These are phyloP conservation scores for Psilocybe subaeruginosa DNA, from an alignment of 768 basidiomycete species.

Conservation along the genomic window DNA sequence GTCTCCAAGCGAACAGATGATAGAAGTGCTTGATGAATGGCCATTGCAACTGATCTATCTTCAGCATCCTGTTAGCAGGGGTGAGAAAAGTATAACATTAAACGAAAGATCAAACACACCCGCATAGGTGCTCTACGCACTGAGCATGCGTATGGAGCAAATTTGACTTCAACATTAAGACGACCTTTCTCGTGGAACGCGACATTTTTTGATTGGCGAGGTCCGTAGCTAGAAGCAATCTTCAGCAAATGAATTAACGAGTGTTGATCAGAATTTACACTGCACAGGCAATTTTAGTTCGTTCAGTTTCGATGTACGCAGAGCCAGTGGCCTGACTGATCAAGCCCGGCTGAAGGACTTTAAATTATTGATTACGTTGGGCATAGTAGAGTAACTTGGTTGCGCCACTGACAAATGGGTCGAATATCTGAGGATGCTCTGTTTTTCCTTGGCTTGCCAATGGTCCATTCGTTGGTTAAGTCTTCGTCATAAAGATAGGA, in stretches of 20 bases:
- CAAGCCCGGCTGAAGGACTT: conserved; percentile 88
- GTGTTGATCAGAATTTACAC: conserved; percentile 56
- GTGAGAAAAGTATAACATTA: conserved; percentile 21
- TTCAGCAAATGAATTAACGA: conserved; percentile 7
- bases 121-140: conserved; percentile 82
- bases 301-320: conserved; percentile 92
- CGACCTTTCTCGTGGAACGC: conserved; percentile 87
- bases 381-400: conserved; percentile 7
- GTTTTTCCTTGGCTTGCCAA: conserved; percentile 46
- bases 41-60: conserved; percentile 80
- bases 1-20: conserved; percentile 86
- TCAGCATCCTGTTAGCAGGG: conserved; percentile 79
- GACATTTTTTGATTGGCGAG: conserved; percentile 79
- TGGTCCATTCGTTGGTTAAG: conserved; percentile 31
- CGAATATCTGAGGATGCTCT: conserved; percentile 69
- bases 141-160: conserved; percentile 88
- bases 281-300: conserved; percentile 93
- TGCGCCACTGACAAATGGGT: conserved; percentile 72
- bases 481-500: conserved; percentile 61
- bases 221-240: conserved; percentile 64
- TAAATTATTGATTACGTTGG: conserved; percentile 17
- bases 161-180: conserved; percentile 95
- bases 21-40: conserved; percentile 83
- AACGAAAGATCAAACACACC: conserved; percentile 48
- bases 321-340: conserved; percentile 96